phyloP scores from a whole-genome alignment of 495 filamentous ascomycete species.

The Xylaria acuta region DNA sequence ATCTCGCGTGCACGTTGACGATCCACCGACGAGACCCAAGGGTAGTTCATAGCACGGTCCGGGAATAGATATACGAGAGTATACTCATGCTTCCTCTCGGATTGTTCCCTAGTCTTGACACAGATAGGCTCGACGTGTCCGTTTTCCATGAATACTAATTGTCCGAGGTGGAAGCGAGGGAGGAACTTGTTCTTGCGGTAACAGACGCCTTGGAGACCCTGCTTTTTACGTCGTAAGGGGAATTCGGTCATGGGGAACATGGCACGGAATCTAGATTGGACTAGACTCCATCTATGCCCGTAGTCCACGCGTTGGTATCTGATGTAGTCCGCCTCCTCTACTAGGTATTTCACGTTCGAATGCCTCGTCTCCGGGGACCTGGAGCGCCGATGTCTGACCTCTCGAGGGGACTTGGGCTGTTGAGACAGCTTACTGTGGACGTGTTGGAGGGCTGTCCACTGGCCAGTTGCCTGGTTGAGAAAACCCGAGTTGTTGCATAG shows the following conservation, averaged over 20 bases:
- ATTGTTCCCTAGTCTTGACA: constrained; percentile 27
- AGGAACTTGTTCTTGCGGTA: constrained; percentile 47
- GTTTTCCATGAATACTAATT: constrained; percentile 36
- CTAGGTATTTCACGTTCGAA: constrained; percentile 43
- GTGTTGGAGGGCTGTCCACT: constrained; percentile 24
- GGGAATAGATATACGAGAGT: constrained; percentile 46
- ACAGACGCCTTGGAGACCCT: constrained; percentile 45
- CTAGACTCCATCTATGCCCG: constrained; percentile 38
- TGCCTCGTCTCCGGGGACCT: constrained; percentile 24
- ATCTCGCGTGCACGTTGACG: constrained; percentile 36
- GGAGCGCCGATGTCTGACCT: background rate
- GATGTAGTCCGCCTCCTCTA: constrained; percentile 44
- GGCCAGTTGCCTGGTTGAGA: background rate
- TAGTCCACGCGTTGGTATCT: constrained; percentile 46
- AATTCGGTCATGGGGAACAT: constrained; percentile 37
- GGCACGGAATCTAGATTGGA: constrained; percentile 35
- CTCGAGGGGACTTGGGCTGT: background rate
- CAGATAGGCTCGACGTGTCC: constrained; percentile 28
- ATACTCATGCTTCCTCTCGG: constrained; percentile 33
- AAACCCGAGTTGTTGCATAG: background rate
- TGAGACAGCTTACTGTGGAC: constrained; percentile 6
- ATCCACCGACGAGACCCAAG: constrained; percentile 43
- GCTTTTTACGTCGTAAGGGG: constrained; percentile 27
- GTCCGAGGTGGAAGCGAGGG: constrained; percentile 32
- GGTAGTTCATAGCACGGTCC: constrained; percentile 47